Percentiles rank a stretch among this genome's conserved stretches.
These are phyloP conservation scores for Saitozyma podzolica DNA, from an alignment of 768 basidiomycete genomes.

Conservation along the genomic window DNA sequence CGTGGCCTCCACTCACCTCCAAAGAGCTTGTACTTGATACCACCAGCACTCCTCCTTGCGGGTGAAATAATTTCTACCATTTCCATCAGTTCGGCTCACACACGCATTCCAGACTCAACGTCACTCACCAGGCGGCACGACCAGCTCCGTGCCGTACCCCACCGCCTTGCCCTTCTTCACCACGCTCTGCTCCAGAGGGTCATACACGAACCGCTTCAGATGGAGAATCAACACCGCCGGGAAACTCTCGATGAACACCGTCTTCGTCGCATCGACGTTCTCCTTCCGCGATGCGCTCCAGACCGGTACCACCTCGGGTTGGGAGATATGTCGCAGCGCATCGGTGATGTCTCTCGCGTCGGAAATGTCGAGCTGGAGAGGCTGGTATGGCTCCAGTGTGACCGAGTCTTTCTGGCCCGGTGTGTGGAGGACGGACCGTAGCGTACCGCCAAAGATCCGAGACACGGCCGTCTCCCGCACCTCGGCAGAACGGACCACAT, in stretches of 20 bases:
- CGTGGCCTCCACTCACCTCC: constrained; percentile 61
- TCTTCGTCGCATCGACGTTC: constrained; percentile 70
- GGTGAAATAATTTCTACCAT: constrained; percentile 64
- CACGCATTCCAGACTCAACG: neutral
- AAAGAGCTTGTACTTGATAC: constrained; percentile 74
- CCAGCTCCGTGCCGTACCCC: constrained; percentile 72
- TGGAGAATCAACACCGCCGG: constrained; percentile 84
- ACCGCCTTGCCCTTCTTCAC: constrained; percentile 85
- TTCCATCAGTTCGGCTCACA: constrained; percentile 11
- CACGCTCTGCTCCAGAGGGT: constrained; percentile 68
- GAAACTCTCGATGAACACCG: constrained; percentile 73
- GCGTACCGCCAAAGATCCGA: constrained; percentile 88
- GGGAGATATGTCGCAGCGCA: constrained; percentile 73
- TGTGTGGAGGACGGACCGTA: constrained; percentile 76
- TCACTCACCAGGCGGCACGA: constrained; percentile 66
- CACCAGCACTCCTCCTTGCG: constrained; percentile 55
- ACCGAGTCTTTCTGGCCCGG: constrained; percentile 80
- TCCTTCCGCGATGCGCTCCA: constrained; percentile 61
- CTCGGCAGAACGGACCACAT: constrained; percentile 76
- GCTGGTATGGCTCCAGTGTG: constrained; percentile 87
- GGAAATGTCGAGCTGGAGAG: constrained; percentile 82
- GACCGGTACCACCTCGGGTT: constrained; percentile 77
- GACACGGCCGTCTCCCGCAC: constrained; percentile 82
- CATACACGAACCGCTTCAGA: constrained; percentile 88
- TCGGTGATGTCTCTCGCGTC: constrained; percentile 70